Conservation (phyloP, 2,329 filamentous ascomycete species). For the Herpomyces periplanetae region DNA sequence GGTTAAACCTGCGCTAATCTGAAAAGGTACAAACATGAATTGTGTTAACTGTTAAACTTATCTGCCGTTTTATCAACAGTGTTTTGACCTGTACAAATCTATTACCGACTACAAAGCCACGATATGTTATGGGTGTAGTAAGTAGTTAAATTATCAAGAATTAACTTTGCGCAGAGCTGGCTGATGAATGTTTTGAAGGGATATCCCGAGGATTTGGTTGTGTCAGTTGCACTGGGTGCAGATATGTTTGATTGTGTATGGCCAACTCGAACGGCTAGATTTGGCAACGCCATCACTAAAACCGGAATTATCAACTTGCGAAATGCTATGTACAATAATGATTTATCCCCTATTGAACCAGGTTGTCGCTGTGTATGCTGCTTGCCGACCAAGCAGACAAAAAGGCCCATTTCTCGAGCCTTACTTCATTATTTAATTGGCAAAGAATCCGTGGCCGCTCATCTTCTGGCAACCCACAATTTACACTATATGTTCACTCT, state of each 20-base stretch:
- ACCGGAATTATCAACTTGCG: slow-evolving; percentile 48
- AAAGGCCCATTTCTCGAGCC: slow-evolving; percentile 43
- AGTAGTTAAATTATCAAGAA: slow-evolving; percentile 4
- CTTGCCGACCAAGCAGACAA: slow-evolving; percentile 19
- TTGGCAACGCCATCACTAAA: slow-evolving; percentile 66
- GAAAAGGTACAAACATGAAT: too few species aligned
- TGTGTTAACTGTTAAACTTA: not conserved
- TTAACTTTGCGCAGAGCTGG: not conserved
- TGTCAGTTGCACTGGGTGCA: slow-evolving; percentile 65
- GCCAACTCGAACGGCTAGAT: slow-evolving; percentile 76
- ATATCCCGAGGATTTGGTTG: slow-evolving; percentile 77
- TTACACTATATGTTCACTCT: slow-evolving; percentile 62
- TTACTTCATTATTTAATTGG: slow-evolving; percentile 66
- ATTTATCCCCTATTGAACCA: slow-evolving; percentile 48
- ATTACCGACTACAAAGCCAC: slow-evolving; percentile 60
- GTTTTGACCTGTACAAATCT: slow-evolving; percentile 50
- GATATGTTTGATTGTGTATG: slow-evolving; percentile 99
- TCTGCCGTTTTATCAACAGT: slow-evolving; percentile 6
- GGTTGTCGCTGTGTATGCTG: slow-evolving; percentile 51
- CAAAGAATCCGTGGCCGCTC: slow-evolving; percentile 75
- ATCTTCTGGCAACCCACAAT: slow-evolving; percentile 63
- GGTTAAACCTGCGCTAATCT: too few species aligned
- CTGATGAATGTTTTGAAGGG: slow-evolving; percentile 15
- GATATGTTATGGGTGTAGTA: slow-evolving; percentile 90
- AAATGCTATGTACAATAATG: slow-evolving; percentile 28